Evolutionary conservation across 139 green algal genomes (phyloP).

Genomic region (Microglena sp.): DNA sequence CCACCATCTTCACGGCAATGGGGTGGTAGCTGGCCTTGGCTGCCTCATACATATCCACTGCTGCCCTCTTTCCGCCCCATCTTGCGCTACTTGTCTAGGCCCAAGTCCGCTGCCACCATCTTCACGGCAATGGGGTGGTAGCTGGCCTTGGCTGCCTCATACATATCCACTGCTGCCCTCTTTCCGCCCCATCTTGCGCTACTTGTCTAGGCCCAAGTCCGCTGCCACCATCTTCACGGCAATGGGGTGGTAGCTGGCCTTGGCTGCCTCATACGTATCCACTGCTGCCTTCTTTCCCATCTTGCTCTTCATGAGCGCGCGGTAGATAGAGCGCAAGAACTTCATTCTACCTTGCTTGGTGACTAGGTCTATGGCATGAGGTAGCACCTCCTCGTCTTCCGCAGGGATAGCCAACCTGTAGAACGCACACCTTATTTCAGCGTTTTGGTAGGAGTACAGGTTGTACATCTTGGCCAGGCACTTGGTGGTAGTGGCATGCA

Average conservation of each 20-base stretch:
- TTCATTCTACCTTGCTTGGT: conserved; percentile 46
- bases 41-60: conserved; percentile 54
- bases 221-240: conserved; percentile 68
- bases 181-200: conserved; percentile 29
- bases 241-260: conserved; percentile 75
- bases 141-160: conserved; percentile 17
- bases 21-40: conserved; percentile 61
- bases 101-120: conserved; percentile 67
- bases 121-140: conserved; percentile 87
- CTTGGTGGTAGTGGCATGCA: conserved; percentile 14
- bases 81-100: too few relatives aligned
- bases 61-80: conserved; percentile 35
- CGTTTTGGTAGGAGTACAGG: conserved; percentile 53
- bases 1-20: conserved; percentile 79
- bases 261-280: conserved; percentile 46
- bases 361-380: conserved; percentile 38
- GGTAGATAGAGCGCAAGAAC: conserved; percentile 24
- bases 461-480: conserved; percentile 49
- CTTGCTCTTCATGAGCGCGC: conserved; percentile 36
- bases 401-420: conserved; percentile 53
- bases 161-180: conserved; percentile 57
- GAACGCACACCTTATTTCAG: conserved; percentile 50
- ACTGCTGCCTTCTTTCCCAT: conserved; percentile 36
- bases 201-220: too few relatives aligned
- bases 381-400: conserved; percentile 44